phyloP scores from a whole-genome alignment of 1,139 yeast genomes.

The Suhomyces yuchorum region DNA sequence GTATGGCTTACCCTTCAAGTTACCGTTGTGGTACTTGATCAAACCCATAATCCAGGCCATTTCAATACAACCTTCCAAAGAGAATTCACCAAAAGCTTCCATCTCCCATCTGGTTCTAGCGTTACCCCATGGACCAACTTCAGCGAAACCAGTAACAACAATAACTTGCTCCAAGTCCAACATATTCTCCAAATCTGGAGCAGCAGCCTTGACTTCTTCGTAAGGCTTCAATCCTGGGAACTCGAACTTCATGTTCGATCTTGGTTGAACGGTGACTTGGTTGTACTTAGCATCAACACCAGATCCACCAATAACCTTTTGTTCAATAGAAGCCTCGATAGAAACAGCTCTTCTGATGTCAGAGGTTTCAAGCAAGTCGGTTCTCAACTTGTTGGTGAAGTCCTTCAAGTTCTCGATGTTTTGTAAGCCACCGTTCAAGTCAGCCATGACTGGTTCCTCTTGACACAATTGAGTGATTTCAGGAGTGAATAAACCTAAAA shows the following conservation, averaged over 20 bases:
- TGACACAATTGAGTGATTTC: constrained; percentile 85
- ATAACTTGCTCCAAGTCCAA: constrained; percentile 88
- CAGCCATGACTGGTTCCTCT: constrained; percentile 94
- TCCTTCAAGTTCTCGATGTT: constrained; percentile 90
- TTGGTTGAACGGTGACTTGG: constrained; percentile 77
- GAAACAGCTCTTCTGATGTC: constrained; percentile 96
- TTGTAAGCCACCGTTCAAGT: constrained; percentile 97
- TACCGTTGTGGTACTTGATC: constrained; percentile 91
- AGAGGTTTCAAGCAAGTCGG: constrained; percentile 78
- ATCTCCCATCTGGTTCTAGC: constrained; percentile 99
- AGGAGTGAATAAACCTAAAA: constrained; percentile 90
- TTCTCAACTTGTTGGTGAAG: constrained; percentile 77
- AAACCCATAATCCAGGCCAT: constrained; percentile 99
- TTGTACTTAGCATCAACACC: constrained; percentile 84
- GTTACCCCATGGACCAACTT: constrained; percentile 99
- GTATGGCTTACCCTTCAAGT: constrained; percentile 83
- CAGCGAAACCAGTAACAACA: constrained; percentile 96
- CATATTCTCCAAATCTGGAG: constrained; percentile 86
- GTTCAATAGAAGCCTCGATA: constrained; percentile 89
- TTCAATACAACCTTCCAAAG: constrained; percentile 97
- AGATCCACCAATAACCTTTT: constrained; percentile 88
- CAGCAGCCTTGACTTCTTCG: constrained; percentile 65
- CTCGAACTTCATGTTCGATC: constrained; percentile 91
- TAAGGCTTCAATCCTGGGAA: constrained; percentile 88
- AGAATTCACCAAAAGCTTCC: constrained; percentile 94